These are phyloP conservation scores for Vararia minispora DNA, from an alignment of 768 basidiomycete species.

Conservation along the genomic window DNA sequence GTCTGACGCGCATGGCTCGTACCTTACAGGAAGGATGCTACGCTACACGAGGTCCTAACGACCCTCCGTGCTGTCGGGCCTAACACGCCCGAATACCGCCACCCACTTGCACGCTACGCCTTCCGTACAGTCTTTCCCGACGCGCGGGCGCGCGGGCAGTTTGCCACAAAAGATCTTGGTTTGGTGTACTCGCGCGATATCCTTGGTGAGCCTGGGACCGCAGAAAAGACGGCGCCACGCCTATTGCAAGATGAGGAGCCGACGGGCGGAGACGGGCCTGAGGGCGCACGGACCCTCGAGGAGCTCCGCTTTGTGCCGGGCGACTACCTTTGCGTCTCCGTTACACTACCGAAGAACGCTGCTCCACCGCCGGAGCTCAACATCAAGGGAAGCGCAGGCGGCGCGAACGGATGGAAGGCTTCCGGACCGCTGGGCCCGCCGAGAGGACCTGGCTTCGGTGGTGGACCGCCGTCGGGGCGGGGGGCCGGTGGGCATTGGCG, in stretches of 20 bases:
- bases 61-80: slow-evolving; percentile 67
- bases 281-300: slow-evolving; percentile 63
- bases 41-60: slow-evolving; percentile 67
- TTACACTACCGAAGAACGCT: slow-evolving; percentile 61
- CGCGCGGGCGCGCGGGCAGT: slow-evolving; percentile 57
- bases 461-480: slow-evolving; percentile 31
- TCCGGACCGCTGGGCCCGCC: slow-evolving; percentile 27
- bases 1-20: too few relatives aligned
- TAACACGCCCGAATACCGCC: slow-evolving; percentile 58
- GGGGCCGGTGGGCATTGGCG: slow-evolving; percentile 61
- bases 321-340: slow-evolving; percentile 67
- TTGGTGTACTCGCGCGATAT: slow-evolving; percentile 78
- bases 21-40: slow-evolving; percentile 63
- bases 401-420: slow-evolving; percentile 25
- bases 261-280: slow-evolving; percentile 9
- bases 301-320: slow-evolving; percentile 74
- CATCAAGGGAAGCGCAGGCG: slow-evolving; percentile 33
- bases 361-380: slow-evolving; percentile 36
- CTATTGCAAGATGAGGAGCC: slow-evolving; percentile 41
- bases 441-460: slow-evolving; percentile 32
- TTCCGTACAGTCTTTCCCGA: slow-evolving; percentile 78
- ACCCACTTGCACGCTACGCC: slow-evolving; percentile 72
- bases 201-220: slow-evolving; percentile 64
- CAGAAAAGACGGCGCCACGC: slow-evolving; percentile 45
- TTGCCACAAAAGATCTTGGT: slow-evolving; percentile 69